phyloP scores from a whole-genome alignment of 805 yeast genomes.

The Yamadazyma nakazawae region DNA sequence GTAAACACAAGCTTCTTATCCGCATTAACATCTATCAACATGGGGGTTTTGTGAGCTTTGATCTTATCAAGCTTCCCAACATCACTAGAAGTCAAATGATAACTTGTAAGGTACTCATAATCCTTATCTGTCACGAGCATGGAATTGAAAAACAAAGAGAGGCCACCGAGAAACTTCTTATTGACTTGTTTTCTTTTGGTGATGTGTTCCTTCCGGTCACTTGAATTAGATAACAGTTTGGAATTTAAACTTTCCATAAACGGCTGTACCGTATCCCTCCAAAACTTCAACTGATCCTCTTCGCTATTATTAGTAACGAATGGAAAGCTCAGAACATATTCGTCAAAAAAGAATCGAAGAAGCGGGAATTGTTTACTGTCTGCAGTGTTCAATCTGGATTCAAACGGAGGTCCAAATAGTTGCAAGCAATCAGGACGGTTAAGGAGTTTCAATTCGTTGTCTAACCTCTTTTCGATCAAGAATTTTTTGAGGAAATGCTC shows the following conservation, averaged over 20 bases:
- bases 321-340: conserved; percentile 71
- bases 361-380: conserved; percentile 54
- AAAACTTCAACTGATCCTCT: conserved; percentile 53
- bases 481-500: conserved; percentile 89
- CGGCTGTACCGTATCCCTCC: conserved; percentile 77
- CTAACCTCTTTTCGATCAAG: conserved; percentile 59
- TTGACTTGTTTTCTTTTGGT: conserved; percentile 60
- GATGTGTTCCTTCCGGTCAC: conserved; percentile 72
- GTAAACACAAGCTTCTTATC: conserved; percentile 22
- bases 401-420: conserved; percentile 77
- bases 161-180: conserved; percentile 55
- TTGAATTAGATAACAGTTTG: conserved; percentile 66
- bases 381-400: conserved; percentile 17
- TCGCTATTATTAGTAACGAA: conserved; percentile 52
- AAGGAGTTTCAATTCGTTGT: conserved; percentile 57
- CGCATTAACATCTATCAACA: conserved; percentile 1
- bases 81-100: conserved; percentile 35
- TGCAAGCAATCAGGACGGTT: conserved; percentile 62
- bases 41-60: conserved; percentile 10
- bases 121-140: conserved; percentile 65
- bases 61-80: conserved; percentile 34
- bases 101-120: conserved; percentile 38
- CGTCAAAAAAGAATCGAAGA: conserved; percentile 58
- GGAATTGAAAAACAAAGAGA: conserved; percentile 70
- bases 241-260: conserved; percentile 76